These are phyloP conservation scores for Eucalyptus leucophloia DNA, from an alignment of 345 rosid species.

Conservation along the genomic window DNA sequence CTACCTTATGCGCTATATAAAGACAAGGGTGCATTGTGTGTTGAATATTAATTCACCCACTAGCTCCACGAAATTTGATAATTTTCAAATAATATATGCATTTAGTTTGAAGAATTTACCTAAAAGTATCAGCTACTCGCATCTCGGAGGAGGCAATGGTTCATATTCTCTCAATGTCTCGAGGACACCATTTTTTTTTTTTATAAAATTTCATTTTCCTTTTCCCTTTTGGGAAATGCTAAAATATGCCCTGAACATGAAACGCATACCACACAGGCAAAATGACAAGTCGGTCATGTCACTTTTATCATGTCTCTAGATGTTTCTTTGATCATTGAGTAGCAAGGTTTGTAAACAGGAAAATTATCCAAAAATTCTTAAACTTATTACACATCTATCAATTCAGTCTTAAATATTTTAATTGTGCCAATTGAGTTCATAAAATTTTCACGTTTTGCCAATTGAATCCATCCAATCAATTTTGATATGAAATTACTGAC, in stretches of 20 bases:
- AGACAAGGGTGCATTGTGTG: no score
- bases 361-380: no score
- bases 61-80: background rate
- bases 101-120: background rate
- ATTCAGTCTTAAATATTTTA: no score
- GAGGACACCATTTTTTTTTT: no score
- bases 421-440: no score
- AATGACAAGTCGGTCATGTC: background rate
- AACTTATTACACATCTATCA: no score
- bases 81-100: no score
- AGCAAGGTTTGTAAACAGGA: background rate
- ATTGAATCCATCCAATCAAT: no score
- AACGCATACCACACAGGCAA: background rate
- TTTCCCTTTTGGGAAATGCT: background rate
- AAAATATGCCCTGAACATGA: background rate
- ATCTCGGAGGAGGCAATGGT: background rate
- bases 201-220: background rate
- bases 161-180: background rate
- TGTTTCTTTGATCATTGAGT: background rate
- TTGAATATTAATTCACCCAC: no score
- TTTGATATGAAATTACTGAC: accelerated
- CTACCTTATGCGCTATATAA: no score
- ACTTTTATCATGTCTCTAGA: background rate
- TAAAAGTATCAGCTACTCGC: no score
- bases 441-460: no score